These are phyloP conservation scores for Volvariella surrecta DNA, from an alignment of 1,284 basidiomycete genomes.

Conservation along the genomic window DNA sequence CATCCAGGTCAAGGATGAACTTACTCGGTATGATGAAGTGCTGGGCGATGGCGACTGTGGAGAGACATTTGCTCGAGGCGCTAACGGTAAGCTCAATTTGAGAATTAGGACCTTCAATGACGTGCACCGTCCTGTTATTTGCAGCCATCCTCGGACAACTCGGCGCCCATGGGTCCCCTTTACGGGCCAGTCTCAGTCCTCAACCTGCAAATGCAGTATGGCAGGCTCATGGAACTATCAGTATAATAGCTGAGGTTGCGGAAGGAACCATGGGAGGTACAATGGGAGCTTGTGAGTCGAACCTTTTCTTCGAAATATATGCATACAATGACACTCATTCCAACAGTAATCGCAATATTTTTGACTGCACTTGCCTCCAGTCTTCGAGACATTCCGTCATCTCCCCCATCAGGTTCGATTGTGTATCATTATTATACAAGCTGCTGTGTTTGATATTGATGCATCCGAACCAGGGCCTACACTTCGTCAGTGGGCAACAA, in stretches of 20 bases:
- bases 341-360: slow-evolving; percentile 42
- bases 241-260: slow-evolving; percentile 18
- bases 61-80: slow-evolving; percentile 25
- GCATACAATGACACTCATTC: background rate
- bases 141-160: slow-evolving; percentile 15
- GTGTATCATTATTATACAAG: no score
- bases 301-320: background rate
- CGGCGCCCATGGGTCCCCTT: slow-evolving; percentile 9
- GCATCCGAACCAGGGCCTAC: no score
- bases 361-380: slow-evolving; percentile 27
- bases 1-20: slow-evolving; percentile 15
- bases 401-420: no score
- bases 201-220: no score
- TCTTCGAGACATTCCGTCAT: slow-evolving; percentile 7
- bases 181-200: slow-evolving; percentile 12
- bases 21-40: slow-evolving; percentile 26
- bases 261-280: slow-evolving; percentile 31
- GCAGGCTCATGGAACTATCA: no score
- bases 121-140: background rate
- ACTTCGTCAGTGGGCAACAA: slow-evolving; percentile 17
- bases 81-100: slow-evolving; percentile 23
- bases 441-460: no score
- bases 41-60: slow-evolving; percentile 33
- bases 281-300: slow-evolving; percentile 28
- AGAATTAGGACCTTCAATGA: background rate